Conservation (phyloP, 163 green algal species). For the Chloroidium sp. region DNA sequence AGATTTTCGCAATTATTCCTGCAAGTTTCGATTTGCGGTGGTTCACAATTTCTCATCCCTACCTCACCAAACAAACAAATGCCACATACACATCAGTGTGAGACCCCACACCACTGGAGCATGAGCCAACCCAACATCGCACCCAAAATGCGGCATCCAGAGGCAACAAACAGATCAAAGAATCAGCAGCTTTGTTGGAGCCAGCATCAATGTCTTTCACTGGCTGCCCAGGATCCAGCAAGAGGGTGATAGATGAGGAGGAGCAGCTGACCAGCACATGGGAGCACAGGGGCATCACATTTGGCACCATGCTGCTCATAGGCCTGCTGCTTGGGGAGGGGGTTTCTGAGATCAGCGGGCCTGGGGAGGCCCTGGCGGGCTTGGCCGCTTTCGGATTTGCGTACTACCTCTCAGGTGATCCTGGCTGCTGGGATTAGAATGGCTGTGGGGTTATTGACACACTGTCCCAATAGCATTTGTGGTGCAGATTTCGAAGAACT, state of each 20-base stretch:
- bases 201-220: no score
- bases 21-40: no score
- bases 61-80: no score
- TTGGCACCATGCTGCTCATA: background rate
- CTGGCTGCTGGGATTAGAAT: background rate
- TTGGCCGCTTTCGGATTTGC: background rate
- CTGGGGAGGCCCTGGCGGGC: background rate
- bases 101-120: no score
- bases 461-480: background rate
- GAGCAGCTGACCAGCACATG: background rate
- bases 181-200: no score
- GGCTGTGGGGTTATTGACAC: no score
- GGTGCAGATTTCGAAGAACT: background rate
- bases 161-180: no score
- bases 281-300: background rate
- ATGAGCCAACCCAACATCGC: no score
- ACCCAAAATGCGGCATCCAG: no score
- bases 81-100: no score
- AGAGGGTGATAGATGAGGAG: background rate
- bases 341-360: background rate
- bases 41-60: no score
- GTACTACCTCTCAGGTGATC: background rate
- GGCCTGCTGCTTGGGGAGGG: background rate
- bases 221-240: background rate
- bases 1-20: no score